Conservation (phyloP, 768 basidiomycete genomes). For the Kwoniella dejecticola region DNA sequence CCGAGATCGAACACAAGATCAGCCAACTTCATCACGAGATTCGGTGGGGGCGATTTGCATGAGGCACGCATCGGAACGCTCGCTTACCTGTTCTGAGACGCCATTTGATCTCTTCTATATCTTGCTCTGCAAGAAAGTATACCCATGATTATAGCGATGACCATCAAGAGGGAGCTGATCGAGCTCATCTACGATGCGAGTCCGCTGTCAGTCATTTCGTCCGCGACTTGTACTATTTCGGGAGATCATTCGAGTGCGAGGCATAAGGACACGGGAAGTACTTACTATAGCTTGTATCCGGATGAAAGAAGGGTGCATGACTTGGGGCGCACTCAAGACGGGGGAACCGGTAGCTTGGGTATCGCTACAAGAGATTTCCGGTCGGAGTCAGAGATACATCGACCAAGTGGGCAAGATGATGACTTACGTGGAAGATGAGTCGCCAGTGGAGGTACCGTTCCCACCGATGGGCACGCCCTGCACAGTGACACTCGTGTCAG, state of each 20-base stretch:
- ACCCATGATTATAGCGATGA: slow-evolving; percentile 32
- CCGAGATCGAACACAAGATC: background rate
- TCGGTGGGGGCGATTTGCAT: too few species aligned
- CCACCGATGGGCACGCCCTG: slow-evolving; percentile 16
- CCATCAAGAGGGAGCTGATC: slow-evolving; percentile 35
- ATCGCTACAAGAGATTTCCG: too few species aligned
- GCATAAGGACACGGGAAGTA: too few species aligned
- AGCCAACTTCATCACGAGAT: too few species aligned
- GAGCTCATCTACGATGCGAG: slow-evolving; percentile 47
- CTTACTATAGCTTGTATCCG: slow-evolving; percentile 33
- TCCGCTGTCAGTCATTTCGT: too few species aligned
- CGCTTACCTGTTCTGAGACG: slow-evolving; percentile 29
- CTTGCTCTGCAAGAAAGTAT: slow-evolving; percentile 30
- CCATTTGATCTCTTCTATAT: slow-evolving; percentile 22
- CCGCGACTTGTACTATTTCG: too few species aligned
- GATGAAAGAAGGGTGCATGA: slow-evolving; percentile 13
- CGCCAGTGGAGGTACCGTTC: background rate
- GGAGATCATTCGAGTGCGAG: too few species aligned
- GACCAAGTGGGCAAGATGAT: background rate
- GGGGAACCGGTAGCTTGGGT: background rate
- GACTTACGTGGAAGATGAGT: background rate
- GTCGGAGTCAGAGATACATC: background rate
- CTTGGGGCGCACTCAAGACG: slow-evolving; percentile 4
- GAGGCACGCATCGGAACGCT: too few species aligned
- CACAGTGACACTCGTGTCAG: background rate